A percentile compares a stretch with the other conserved stretches of the same genome.
These are phyloP conservation scores for Kluyveromyces starmeri DNA, from an alignment of 805 yeast genomes.

Conservation along the genomic window DNA sequence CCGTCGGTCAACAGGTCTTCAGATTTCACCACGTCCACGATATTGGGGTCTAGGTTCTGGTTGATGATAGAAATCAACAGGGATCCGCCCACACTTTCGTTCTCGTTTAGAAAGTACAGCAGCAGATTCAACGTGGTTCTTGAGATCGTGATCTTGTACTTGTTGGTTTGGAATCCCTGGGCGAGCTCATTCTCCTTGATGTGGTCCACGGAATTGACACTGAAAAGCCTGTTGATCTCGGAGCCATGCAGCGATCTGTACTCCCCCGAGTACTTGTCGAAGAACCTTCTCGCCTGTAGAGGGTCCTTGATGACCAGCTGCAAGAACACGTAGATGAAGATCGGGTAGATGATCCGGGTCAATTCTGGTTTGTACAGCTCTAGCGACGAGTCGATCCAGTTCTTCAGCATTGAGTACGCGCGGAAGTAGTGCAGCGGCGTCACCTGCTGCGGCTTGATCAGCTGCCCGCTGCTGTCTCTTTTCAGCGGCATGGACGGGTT, in stretches of 20 bases:
- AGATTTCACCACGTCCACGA: conserved; percentile 30
- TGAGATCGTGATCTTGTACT: conserved; percentile 67
- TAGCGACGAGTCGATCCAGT: conserved; percentile 86
- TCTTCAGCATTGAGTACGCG: conserved; percentile 70
- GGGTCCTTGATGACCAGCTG: conserved; percentile 63
- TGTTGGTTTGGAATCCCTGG: conserved; percentile 58
- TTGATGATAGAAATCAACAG: conserved; percentile 78
- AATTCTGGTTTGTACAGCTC: conserved; percentile 89
- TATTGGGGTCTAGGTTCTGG: conserved; percentile 56
- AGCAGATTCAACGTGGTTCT: conserved; percentile 78
- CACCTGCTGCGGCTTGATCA: conserved; percentile 18
- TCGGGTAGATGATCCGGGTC: conserved; percentile 74
- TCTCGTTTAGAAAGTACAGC: conserved; percentile 80
- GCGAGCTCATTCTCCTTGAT: conserved; percentile 77
- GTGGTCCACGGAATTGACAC: conserved; percentile 73
- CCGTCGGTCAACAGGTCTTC: conserved; percentile 28
- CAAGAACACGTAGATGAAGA: conserved; percentile 83
- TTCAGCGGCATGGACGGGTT: conserved; percentile 24
- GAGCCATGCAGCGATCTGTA: conserved; percentile 68
- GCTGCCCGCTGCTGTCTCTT: conserved; percentile 24
- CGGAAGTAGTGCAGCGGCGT: conserved; percentile 57
- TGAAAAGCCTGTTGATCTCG: conserved; percentile 64
- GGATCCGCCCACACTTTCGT: conserved; percentile 87
- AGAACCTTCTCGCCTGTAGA: conserved; percentile 61
- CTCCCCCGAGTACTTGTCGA: conserved; percentile 63